Conservation (phyloP, 768 basidiomycete species). For the Boletus pseudo-olivaceus region DNA sequence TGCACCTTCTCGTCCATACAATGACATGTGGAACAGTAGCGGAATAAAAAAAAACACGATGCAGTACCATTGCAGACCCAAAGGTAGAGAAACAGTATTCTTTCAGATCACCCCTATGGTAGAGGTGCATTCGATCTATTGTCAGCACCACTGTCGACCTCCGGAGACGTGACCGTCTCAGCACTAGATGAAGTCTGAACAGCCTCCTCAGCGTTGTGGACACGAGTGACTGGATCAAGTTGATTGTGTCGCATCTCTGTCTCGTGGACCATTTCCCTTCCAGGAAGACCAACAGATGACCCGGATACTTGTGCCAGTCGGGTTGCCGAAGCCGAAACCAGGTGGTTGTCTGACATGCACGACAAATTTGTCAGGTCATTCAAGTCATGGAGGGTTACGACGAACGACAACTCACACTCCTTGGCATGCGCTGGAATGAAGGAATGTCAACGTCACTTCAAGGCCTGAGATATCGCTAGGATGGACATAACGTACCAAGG, state of each 20-base stretch:
- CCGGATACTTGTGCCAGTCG: constrained; percentile 3
- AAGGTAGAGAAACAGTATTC: neutral
- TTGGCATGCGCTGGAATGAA: constrained; percentile 56
- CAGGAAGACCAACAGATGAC: neutral
- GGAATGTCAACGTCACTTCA: constrained; percentile 7
- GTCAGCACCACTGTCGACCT: neutral
- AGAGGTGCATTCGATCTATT: neutral
- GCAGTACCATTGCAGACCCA: neutral
- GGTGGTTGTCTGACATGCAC: constrained; percentile 38
- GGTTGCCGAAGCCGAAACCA: constrained; percentile 19
- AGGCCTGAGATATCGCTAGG: neutral
- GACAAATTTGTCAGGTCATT: constrained; percentile 2
- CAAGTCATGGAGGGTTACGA: neutral
- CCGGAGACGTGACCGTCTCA: too few species aligned
- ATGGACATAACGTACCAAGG: constrained; percentile 44
- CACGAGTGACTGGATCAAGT: neutral
- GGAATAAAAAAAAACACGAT: neutral
- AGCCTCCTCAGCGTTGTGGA: neutral
- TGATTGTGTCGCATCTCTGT: neutral
- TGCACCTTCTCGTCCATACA: constrained; percentile 2
- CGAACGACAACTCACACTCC: constrained; percentile 55
- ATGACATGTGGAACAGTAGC: neutral
- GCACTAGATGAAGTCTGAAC: neutral
- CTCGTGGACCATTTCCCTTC: neutral
- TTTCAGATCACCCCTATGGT: neutral